A percentile compares a stretch with the other conserved stretches of the same genome.
phyloP scores from a whole-genome alignment of 805 yeast genomes.

The Hanseniaspora thailandica region DNA sequence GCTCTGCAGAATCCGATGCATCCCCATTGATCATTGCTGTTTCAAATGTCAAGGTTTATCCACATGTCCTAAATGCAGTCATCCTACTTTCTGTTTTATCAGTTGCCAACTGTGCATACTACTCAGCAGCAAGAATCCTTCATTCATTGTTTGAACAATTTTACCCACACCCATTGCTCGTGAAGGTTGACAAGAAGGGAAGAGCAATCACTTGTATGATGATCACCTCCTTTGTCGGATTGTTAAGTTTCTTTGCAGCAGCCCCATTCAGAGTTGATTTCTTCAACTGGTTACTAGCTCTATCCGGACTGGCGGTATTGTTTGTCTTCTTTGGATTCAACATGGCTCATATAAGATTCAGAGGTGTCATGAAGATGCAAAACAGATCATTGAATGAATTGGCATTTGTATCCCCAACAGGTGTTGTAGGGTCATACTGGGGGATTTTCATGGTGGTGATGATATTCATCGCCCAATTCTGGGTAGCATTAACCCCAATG shows the following conservation, averaged over 20 bases:
- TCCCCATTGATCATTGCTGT: constrained; percentile 70
- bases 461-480: constrained; percentile 60
- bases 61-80: constrained; percentile 60
- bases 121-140: constrained; percentile 57
- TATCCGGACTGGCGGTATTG: constrained; percentile 42
- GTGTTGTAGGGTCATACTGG: constrained; percentile 48
- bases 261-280: constrained; percentile 36
- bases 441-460: constrained; percentile 45
- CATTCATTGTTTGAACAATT: constrained; percentile 58
- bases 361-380: constrained; percentile 44
- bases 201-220: constrained; percentile 63
- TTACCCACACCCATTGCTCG: constrained; percentile 47
- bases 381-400: constrained; percentile 52
- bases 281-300: constrained; percentile 45
- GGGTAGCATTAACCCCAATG: constrained; percentile 61
- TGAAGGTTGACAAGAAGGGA: constrained; percentile 65
- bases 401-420: constrained; percentile 50
- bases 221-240: constrained; percentile 42
- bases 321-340: constrained; percentile 47
- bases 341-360: constrained; percentile 40
- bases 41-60: constrained; percentile 48
- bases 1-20: constrained; percentile 47
- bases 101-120: constrained; percentile 63
- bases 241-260: constrained; percentile 47
- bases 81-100: constrained; percentile 57